Base-by-base conservation (phyloP, 176 grass and related monocot genomes). In the Cenchrus purpureus region DNA sequence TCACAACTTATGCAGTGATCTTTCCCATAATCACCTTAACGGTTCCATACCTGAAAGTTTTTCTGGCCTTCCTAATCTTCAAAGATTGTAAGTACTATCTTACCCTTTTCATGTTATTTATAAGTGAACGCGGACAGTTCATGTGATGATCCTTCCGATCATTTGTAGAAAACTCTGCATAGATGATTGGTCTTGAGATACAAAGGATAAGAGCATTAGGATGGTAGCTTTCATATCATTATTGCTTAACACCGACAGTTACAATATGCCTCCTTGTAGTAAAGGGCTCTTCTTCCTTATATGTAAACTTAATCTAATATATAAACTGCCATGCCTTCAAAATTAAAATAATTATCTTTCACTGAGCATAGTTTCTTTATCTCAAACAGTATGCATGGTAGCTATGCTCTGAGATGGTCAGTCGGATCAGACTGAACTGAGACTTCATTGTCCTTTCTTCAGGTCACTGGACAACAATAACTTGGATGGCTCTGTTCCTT, bases 1-100 rank as follows among this genome's bases (percentile, higher is more conserved):
- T 54, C 79, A 62, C 60, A 77, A 79, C 19, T 71, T 90, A 15
- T 91, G 87, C 87, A 95, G 90, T 80, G 93, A 95, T 75, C 71
- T 95, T 79, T 95, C 93, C 46, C 71, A 95, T 71, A 95, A 95
- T 61, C 34, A 19, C 37, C 82, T 95, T 68, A 90, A 66, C 11
- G 90, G 93, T 74, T 86, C 90, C 20, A 95, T 95, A 81, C 93
- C 93, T 48, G 58, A 25, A 88, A 90, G 22, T 84, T 90, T 95
- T 57, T 88, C 90, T 1, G 82, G 79, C 2, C 90, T 95, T 57
- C 90, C 90, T 83, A 81, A 88, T 68, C 87, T 95, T 10, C 90
- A 95, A 78, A 92, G 74, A 90, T 9, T 95, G 90, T 95, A 90
- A 86, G 90, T 79, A 66, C 25, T 10, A 56, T 46, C 14, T 11